Evolutionary conservation across 2,329 filamentous ascomycete genomes (phyloP).

Genomic region (Aspergillus costaricaensis): DNA sequence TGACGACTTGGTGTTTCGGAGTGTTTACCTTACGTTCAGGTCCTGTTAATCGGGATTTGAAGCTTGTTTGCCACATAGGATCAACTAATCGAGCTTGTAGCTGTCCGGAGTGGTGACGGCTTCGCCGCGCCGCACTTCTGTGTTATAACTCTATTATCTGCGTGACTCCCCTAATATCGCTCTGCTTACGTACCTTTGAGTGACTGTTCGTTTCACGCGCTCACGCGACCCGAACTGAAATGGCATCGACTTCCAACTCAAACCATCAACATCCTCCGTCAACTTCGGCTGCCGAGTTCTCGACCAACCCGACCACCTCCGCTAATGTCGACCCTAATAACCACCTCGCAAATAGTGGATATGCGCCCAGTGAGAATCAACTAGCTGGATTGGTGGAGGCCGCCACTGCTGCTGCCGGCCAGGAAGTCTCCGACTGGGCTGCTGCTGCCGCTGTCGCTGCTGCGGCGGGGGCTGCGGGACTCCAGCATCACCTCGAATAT

Average conservation of each 20-base stretch:
- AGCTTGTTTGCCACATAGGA: not conserved
- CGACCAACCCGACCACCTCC: slow-evolving; percentile 27
- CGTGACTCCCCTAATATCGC: not conserved
- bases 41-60: not conserved
- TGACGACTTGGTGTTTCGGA: not conserved
- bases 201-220: not conserved
- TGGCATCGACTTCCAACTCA: slow-evolving; percentile 33
- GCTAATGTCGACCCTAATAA: slow-evolving; percentile 35
- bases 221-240: slow-evolving; percentile 13
- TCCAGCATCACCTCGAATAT: slow-evolving; percentile 46
- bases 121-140: not conserved
- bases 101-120: not conserved
- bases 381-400: slow-evolving; percentile 50
- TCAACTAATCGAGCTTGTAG: not conserved
- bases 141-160: not conserved
- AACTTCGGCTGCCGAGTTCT: slow-evolving; percentile 31
- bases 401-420: slow-evolving; percentile 47
- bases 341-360: slow-evolving; percentile 30
- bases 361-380: slow-evolving; percentile 45
- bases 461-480: slow-evolving; percentile 49
- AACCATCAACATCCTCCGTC: slow-evolving; percentile 33
- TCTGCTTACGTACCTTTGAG: not conserved
- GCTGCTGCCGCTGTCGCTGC: slow-evolving; percentile 49
- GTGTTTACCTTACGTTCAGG: too few species aligned
- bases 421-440: slow-evolving; percentile 44